Conservation (phyloP, 75 land plant genomes). For the Sequoia sempervirens region DNA sequence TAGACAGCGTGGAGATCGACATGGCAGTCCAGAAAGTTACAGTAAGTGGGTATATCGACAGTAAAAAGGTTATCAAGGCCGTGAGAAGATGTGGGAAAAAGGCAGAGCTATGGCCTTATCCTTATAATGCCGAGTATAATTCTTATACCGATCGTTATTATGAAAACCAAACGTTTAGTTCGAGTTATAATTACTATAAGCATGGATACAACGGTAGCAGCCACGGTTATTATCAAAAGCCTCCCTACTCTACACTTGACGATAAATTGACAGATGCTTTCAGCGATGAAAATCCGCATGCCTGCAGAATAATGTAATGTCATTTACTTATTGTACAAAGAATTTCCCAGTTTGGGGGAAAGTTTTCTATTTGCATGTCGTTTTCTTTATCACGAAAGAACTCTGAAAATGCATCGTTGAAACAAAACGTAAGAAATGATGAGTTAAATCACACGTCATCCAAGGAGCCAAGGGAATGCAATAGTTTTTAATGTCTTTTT, state of each 20-base stretch:
- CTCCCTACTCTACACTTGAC: too few relatives aligned
- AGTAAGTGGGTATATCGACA: slow-evolving; percentile 54
- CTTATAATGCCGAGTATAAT: slow-evolving; percentile 26
- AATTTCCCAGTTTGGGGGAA: too few relatives aligned
- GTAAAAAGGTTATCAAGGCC: slow-evolving; percentile 26
- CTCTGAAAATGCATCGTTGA: too few relatives aligned
- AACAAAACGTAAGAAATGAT: too few relatives aligned
- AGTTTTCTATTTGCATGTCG: too few relatives aligned
- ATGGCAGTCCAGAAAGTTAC: slow-evolving; percentile 53
- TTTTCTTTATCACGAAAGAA: too few relatives aligned
- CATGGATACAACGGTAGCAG: slow-evolving; percentile 56
- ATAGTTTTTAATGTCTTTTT: too few relatives aligned
- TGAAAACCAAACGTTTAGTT: slow-evolving; percentile 24
- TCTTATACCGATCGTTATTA: not conserved
- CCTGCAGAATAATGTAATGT: slow-evolving; percentile 54
- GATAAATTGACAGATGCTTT: slow-evolving; percentile 51
- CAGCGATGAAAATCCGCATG: slow-evolving; percentile 68
- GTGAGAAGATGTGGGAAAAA: slow-evolving; percentile 24
- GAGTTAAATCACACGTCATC: too few relatives aligned
- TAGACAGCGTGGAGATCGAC: too few relatives aligned
- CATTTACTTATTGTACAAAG: too few relatives aligned
- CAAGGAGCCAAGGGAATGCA: too few relatives aligned
- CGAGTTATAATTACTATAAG: slow-evolving; percentile 46
- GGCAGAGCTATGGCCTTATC: slow-evolving; percentile 51
- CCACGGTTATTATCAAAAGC: slow-evolving; percentile 14